Percentiles rank a stretch among this genome's conserved stretches.
phyloP scores from a whole-genome alignment of 192 early-diverging fungal genomes.

The Podila epicladia region DNA sequence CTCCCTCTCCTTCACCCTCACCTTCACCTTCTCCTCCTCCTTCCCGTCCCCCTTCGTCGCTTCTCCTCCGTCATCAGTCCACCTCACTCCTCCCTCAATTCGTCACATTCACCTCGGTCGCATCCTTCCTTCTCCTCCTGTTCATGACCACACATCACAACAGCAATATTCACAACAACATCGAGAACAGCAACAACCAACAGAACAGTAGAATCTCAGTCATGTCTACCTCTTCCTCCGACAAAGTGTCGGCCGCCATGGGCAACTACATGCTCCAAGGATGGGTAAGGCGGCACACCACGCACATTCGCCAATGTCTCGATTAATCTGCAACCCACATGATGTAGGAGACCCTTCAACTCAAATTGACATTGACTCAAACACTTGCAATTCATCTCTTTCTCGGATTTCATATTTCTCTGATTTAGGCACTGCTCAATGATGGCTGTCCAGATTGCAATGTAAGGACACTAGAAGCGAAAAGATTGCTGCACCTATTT shows the following conservation, averaged over 20 bases:
- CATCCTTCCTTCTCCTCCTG: neutral
- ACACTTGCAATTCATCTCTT: neutral
- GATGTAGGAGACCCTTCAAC: neutral
- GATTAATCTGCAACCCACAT: neutral
- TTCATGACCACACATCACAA: constrained; percentile 2
- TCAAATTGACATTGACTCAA: neutral
- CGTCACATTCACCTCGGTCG: neutral
- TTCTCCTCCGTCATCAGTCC: constrained; percentile 3
- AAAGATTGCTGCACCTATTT: neutral
- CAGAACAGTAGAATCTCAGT: constrained; percentile 10
- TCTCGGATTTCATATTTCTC: neutral
- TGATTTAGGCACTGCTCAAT: constrained; percentile 25
- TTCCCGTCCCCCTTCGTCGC: neutral
- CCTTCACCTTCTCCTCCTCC: neutral
- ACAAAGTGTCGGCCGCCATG: constrained; percentile 48
- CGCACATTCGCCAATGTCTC: neutral
- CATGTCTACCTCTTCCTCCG: constrained; percentile 9
- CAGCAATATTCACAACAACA: neutral
- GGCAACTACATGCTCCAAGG: constrained; percentile 46
- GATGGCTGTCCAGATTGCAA: constrained; percentile 49
- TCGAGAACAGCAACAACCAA: neutral
- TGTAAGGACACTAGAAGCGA: constrained; percentile 13
- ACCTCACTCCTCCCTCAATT: neutral
- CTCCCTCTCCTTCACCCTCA: neutral
- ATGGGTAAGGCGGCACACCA: constrained; percentile 23